A percentile compares a stretch with the other conserved stretches of the same genome.
Evolutionary conservation across 352 stramenopile species (phyloP).

Genomic region (Ophiocytium majus): DNA sequence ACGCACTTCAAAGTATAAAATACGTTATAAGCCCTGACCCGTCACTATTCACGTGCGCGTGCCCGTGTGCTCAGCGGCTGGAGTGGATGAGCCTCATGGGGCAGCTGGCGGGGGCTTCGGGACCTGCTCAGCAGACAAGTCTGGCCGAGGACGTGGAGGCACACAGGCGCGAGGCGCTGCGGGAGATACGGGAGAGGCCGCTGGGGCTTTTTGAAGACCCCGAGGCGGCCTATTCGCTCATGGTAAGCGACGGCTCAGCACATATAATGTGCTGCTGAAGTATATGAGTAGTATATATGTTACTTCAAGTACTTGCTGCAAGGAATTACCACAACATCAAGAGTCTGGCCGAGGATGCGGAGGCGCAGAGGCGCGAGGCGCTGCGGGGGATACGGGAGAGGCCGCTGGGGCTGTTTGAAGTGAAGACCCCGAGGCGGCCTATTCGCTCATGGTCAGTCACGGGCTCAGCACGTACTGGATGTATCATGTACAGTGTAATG

Average conservation of each 20-base stretch:
- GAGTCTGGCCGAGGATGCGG: not conserved
- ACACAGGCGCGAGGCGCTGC: not conserved
- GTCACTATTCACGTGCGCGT: not conserved
- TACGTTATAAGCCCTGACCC: no score
- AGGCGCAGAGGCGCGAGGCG: not conserved
- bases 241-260: no score
- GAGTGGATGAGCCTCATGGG: not conserved
- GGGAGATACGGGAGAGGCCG: not conserved
- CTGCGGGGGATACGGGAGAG: not conserved
- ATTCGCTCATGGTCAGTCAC: conserved; percentile 17
- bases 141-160: conserved; percentile 12
- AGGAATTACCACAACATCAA: not conserved
- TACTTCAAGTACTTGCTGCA: not conserved
- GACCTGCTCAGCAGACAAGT: not conserved
- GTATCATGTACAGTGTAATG: no score
- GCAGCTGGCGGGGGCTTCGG: not conserved
- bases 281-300: no score
- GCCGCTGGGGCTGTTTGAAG: not conserved
- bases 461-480: no score
- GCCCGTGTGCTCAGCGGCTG: not conserved
- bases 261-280: not conserved
- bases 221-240: conserved; percentile 21
- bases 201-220: conserved; percentile 15
- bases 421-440: conserved; percentile 26
- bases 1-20: no score